phyloP scores from a whole-genome alignment of 805 yeast species.

The Metschnikowia baotianmanensis region DNA sequence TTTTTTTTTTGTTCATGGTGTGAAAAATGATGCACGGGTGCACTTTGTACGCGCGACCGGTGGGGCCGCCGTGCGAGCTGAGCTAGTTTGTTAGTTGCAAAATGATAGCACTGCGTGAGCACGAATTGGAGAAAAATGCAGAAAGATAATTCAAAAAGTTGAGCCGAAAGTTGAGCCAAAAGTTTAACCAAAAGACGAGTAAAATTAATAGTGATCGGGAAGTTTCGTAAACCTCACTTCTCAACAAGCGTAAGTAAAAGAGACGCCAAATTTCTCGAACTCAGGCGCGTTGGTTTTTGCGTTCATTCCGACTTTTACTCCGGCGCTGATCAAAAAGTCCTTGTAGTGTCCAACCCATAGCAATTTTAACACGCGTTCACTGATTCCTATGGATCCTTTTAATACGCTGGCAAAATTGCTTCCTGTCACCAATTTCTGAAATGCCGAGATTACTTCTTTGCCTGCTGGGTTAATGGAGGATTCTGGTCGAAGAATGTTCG shows the following conservation, averaged over 20 bases:
- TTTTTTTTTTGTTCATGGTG: slow-evolving; percentile 1
- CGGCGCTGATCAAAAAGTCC: slow-evolving; percentile 76
- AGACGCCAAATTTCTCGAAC: slow-evolving; percentile 53
- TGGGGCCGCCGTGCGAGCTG: not conserved
- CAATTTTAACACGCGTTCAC: slow-evolving; percentile 56
- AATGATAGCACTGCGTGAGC: no score
- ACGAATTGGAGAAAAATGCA: not conserved
- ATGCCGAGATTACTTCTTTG: slow-evolving; percentile 44
- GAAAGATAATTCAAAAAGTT: no score
- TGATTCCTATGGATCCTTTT: slow-evolving; percentile 68
- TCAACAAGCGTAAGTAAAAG: slow-evolving; percentile 60
- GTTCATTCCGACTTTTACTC: slow-evolving; percentile 51
- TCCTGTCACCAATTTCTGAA: slow-evolving; percentile 48
- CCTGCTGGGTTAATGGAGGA: slow-evolving; percentile 9
- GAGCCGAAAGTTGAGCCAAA: not conserved
- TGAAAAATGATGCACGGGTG: slow-evolving; percentile 17
- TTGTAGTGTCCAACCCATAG: slow-evolving; percentile 88
- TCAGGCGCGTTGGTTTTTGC: slow-evolving; percentile 42
- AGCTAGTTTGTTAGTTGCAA: not conserved
- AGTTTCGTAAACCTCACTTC: slow-evolving; percentile 1
- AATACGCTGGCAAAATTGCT: slow-evolving; percentile 67
- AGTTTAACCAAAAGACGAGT: not conserved
- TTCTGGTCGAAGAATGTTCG: slow-evolving; percentile 16
- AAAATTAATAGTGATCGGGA: not conserved
- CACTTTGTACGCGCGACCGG: not conserved